Base-by-base conservation (phyloP, 2,329 filamentous ascomycete genomes). In the Zymoseptoria pseudotritici region DNA sequence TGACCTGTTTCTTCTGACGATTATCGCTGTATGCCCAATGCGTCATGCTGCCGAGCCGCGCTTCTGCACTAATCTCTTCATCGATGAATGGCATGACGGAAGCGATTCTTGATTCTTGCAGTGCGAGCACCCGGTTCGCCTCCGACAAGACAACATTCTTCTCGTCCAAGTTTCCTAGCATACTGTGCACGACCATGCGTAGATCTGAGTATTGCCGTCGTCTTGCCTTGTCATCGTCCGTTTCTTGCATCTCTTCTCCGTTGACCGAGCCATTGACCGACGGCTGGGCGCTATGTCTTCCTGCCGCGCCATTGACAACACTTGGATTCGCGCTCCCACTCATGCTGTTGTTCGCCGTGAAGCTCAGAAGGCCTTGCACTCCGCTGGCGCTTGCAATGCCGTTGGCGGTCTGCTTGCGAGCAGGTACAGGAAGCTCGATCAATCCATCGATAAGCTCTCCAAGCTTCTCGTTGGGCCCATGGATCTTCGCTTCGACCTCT, bases 21-120 rank as follows among this genome's bases (percentile, higher is more conserved):
- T 93, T 88, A 70, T 93, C 89, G 20, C 90, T 89, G 73, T 97
- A 97, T 54, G 93, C 94, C 94, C 94, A 99, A 74, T 99, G 94
- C 56, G 86, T 90, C 61, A 86, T 83, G 76, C 91, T 97, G 56
- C 95, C 94, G 78, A 91, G 87, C 75, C 95, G 90, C 58, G 94
- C 91, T 75, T 97, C 91, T 63, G 97, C 91, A 75, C 90, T 96
- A 71, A 99, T 90, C 74, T 99, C 94, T 61, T 82, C 80, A 65
- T 95, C 88, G 59, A 97, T 84, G 75, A 92, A 87, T 20, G 91
- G 88, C 82, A 89, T 96, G 31, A 95, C 87, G 67, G 89, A 87
- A 72, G 96, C 89, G 71, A 97, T 86, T 56, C 95, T 90, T 61
- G 83, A 79, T 42, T 97, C 82, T 71, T 97, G 91, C 71, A 89